Evolutionary conservation across 208 protist species (phyloP).

Genomic region (Leishmania mexicana): DNA sequence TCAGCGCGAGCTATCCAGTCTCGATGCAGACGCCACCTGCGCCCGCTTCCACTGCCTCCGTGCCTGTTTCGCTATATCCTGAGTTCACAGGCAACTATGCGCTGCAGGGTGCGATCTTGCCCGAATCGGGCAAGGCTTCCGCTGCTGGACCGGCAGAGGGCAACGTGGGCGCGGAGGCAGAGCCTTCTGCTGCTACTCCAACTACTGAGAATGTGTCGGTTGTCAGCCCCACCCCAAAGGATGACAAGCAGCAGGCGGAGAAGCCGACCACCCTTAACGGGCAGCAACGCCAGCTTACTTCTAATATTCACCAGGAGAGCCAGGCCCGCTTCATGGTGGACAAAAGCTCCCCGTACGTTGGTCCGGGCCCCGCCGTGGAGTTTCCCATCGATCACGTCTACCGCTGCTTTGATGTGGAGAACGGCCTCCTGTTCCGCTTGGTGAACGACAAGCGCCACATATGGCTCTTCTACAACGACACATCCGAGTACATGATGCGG

Average conservation of each 20-base stretch:
- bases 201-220: slow-evolving; percentile 1
- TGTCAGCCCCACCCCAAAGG: not conserved
- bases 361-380: slow-evolving; percentile 39
- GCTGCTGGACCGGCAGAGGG: not conserved
- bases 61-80: not conserved
- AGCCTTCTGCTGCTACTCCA: slow-evolving; percentile 5
- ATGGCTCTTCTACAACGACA: slow-evolving; percentile 89
- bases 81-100: not conserved
- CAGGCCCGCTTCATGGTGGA: slow-evolving; percentile 22
- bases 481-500: slow-evolving; percentile 60
- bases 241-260: not conserved
- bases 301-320: slow-evolving; percentile 11
- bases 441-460: slow-evolving; percentile 51
- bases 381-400: slow-evolving; percentile 55
- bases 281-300: not conserved
- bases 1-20: not conserved
- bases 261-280: not conserved
- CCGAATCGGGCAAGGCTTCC: not conserved
- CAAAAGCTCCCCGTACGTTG: slow-evolving; percentile 19
- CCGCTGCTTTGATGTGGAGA: slow-evolving; percentile 68
- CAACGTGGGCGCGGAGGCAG: not conserved
- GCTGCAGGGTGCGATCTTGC: too few relatives aligned
- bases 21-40: not conserved
- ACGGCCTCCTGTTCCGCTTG: slow-evolving; percentile 79
- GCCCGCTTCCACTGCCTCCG: not conserved